Evolutionary conservation across 1,284 basidiomycete genomes (phyloP).

Genomic region (Microbotryum lychnidis-dioicae): DNA sequence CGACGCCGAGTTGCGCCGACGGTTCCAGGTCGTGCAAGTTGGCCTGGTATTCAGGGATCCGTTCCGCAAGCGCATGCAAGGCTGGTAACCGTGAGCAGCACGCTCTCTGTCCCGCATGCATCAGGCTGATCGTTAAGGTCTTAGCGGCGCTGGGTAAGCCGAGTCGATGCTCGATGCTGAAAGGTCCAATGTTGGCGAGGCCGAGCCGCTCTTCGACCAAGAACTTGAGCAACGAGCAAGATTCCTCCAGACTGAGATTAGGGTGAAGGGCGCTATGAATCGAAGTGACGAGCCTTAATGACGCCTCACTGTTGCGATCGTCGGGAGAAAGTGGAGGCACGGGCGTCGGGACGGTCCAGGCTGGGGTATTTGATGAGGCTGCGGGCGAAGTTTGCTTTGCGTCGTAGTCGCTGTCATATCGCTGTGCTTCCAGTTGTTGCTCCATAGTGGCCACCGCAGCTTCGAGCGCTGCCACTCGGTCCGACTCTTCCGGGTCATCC

Average conservation of each 20-base stretch:
- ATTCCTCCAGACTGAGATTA: neutral
- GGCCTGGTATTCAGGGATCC: too few relatives aligned
- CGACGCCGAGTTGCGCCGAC: constrained; percentile 12
- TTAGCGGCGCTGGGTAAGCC: constrained; percentile 6
- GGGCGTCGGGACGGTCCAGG: neutral
- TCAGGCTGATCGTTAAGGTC: constrained; percentile 5
- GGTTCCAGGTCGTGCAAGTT: neutral
- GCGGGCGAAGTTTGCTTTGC: neutral
- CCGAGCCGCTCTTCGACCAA: neutral
- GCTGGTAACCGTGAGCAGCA: neutral
- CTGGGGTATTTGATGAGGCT: neutral
- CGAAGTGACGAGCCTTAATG: neutral
- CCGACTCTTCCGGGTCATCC: constrained; percentile 9
- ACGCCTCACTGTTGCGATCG: neutral
- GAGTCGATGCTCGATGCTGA: constrained; percentile 18
- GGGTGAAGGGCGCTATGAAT: constrained; percentile 3
- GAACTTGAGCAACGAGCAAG: too few relatives aligned
- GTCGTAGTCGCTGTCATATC: neutral
- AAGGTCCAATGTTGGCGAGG: neutral
- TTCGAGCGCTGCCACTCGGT: constrained; percentile 9
- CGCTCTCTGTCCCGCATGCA: constrained; percentile 10
- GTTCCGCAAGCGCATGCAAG: neutral
- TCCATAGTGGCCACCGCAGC: constrained; percentile 17
- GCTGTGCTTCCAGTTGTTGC: constrained; percentile 11
- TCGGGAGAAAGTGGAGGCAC: neutral